Evolutionary conservation across 306 rosid genomes (phyloP), one percentile per base, ranked within the genome.

Genomic region (Trichosanthes truncata): DNA sequence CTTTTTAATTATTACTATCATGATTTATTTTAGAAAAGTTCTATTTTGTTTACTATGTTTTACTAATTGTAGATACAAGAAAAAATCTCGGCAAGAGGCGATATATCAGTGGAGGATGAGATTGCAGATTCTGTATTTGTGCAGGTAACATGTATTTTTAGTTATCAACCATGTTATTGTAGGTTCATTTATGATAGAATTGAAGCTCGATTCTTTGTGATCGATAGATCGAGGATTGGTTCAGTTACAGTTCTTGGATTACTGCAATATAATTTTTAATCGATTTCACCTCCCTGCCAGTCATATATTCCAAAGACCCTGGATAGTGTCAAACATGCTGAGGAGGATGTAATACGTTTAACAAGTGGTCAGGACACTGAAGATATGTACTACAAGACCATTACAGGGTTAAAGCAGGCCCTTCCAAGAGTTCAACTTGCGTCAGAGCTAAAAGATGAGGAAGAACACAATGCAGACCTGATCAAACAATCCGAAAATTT

Each of bases 231-330:
- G 25, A 36, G 46, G 23, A 36, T 8, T 12, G 3, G 29, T 66
- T 66, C 6, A 13, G 7, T 65, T 63, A 33, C 4, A 3, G 45
- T 65, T 36, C 48, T 33, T 35, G 45, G 23, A 33, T 31, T 36
- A 80, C 55, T 35, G 77, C 49, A 40, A 23, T 79, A 38, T 62
- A 29, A 7, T 31, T 74, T 79, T 61, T 45, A 52, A 48, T 65
- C 60, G 12, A 33, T 26, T 36, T 76, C 33, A 14, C 53, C 78
- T n/a, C 25, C 1, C 15, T 83, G 82, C 61, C 84, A 94, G 97
- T 85, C 96, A 17, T 89, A 41, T 86, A 94, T 94, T 84, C 97
- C 97, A 25, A 92, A 88, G 90, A 89, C 89, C 48, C 89, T 92
- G 26, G 95, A 82, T 1, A 79, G 88, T 43, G 98, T 92, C 73